Conservation (phyloP, 352 stramenopile species). For the Phytophthora sojae region DNA sequence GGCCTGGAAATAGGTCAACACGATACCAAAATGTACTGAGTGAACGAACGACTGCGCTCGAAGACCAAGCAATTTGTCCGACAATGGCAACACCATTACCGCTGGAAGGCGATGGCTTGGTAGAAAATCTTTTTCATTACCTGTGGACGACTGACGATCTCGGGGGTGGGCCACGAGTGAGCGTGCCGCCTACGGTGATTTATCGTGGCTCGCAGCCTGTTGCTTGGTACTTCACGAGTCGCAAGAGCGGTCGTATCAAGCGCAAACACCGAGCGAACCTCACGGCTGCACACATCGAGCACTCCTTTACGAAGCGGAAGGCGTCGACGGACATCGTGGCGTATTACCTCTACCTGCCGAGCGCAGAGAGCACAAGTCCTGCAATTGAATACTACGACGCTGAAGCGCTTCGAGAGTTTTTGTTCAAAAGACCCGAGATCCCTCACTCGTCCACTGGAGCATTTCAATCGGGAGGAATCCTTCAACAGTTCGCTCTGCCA, state of each 20-base stretch:
- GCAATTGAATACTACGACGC: conserved; percentile 95
- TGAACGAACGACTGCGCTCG: not conserved
- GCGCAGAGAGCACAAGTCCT: conserved; percentile 30
- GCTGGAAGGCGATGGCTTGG: conserved; percentile 88
- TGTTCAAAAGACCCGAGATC: conserved; percentile 93
- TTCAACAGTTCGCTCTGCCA: conserved; percentile 95
- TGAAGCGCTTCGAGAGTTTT: conserved; percentile 89
- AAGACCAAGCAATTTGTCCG: not conserved
- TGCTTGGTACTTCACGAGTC: conserved; percentile 96
- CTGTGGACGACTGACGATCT: conserved; percentile 94
- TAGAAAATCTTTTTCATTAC: conserved; percentile 92
- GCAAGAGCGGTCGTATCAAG: conserved; percentile 87
- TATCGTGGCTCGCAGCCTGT: conserved; percentile 93
- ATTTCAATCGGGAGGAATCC: conserved; percentile 84
- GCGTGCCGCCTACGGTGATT: conserved; percentile 94
- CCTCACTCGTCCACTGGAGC: conserved; percentile 21
- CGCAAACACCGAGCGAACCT: conserved; percentile 93
- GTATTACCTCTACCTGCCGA: conserved; percentile 86
- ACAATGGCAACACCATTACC: conserved; percentile 67
- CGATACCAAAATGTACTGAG: conserved; percentile 21
- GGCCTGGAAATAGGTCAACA: conserved; percentile 37
- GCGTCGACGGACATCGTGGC: conserved; percentile 89
- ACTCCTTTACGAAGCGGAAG: conserved; percentile 92
- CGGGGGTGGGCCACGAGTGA: conserved; percentile 83
- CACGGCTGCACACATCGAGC: conserved; percentile 93